Base-by-base conservation (phyloP, 257 asterid species). In the Primulina tabacum region DNA sequence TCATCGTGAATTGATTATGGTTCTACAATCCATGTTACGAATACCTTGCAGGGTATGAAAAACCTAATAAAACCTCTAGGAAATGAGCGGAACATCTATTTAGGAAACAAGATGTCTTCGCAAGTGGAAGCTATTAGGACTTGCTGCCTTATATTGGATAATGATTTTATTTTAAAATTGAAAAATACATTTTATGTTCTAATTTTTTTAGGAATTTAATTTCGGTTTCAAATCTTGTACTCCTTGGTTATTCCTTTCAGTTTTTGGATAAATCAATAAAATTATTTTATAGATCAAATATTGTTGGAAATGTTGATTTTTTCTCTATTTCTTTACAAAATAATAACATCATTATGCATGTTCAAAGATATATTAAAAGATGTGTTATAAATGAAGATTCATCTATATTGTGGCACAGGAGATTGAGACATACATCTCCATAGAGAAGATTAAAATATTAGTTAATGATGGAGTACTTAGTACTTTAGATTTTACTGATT, bases 211-310 rank as follows among this genome's bases (percentile, higher is more conserved):
- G 8, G 4, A 67, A 50, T 7, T 40, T 47, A 26, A 47, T 67
- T 67, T 53, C 50, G 10, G 6, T 52, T 50, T 53, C 40, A 2
- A 67, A 30, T 47, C 47, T 53, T 11, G 47, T 67, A 52, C 71
- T 38, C 0, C 26, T 67, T 7, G 16, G 47, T 10, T 43, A 7
- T 4, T 61, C 24, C 0, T 28, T 28, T 14, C 8, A 61, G 11
- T 30, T 33, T 62, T 62, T 11, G 18, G 4, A 33, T 7, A 62
- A 8, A 2, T 33, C 14, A 3, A 11, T 61, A 0, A 61, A 10
- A 11, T 61, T 61, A 28, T 10, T 26, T 61, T 61, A 29, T 61
- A 61, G 6, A 11, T 32, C 14, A 11, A n/a, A 32, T 14, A 2
- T 7, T 61, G 24, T 29, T 30, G 65, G 40, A 9, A 30, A 61